A percentile compares a stretch with the other conserved stretches of the same genome.
Evolutionary conservation across 202 grass and related monocot species (phyloP).

Genomic region (Setaria italica): DNA sequence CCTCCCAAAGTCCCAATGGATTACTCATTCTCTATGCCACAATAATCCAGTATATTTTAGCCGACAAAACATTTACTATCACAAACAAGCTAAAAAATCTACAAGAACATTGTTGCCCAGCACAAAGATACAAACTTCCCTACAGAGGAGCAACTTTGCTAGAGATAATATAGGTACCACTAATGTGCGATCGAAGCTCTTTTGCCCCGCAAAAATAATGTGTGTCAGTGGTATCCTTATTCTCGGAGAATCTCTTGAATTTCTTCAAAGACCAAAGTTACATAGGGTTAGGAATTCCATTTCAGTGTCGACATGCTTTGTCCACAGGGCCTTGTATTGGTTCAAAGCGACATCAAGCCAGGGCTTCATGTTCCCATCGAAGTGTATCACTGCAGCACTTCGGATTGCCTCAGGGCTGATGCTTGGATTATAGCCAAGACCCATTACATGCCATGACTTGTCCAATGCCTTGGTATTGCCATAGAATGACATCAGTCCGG

Average conservation of each 20-base stretch:
- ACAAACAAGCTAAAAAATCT: slow-evolving; percentile 48
- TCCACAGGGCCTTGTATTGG: slow-evolving; percentile 96
- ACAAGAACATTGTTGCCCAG: slow-evolving; percentile 42
- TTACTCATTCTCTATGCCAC: slow-evolving; percentile 28
- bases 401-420: slow-evolving; percentile 82
- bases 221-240: slow-evolving; percentile 20
- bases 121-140: slow-evolving; percentile 18
- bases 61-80: slow-evolving; percentile 43
- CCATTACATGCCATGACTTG: slow-evolving; percentile 98
- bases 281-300: slow-evolving; percentile 95
- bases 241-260: slow-evolving; percentile 11
- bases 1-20: not conserved
- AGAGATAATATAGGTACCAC: slow-evolving; percentile 7
- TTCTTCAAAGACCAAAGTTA: slow-evolving; percentile 86
- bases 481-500: slow-evolving; percentile 88
- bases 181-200: not conserved
- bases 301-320: slow-evolving; percentile 97
- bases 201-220: slow-evolving; percentile 13
- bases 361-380: slow-evolving; percentile 97
- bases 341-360: slow-evolving; percentile 98
- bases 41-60: slow-evolving; percentile 42
- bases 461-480: slow-evolving; percentile 86
- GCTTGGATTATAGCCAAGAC: slow-evolving; percentile 94
- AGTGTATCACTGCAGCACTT: slow-evolving; percentile 85
- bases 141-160: slow-evolving; percentile 13